Conservation (phyloP, 2,329 filamentous ascomycete species). For the Scedosporium dehoogii region DNA sequence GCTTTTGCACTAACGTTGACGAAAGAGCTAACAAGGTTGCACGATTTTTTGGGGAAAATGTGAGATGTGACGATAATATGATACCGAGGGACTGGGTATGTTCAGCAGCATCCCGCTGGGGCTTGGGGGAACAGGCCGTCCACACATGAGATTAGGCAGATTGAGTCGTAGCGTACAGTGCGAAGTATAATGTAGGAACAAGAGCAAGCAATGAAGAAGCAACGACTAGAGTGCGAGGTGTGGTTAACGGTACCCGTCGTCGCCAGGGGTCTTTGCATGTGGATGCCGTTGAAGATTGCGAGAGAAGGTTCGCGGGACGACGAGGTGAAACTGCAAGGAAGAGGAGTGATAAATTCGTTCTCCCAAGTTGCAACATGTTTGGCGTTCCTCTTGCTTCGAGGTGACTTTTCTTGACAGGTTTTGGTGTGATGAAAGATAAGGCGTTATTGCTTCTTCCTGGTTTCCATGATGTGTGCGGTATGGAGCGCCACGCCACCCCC, state of each 20-base stretch:
- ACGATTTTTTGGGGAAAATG: not conserved
- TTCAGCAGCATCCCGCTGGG: not conserved
- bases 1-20: too few relatives aligned
- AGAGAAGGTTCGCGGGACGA: not conserved
- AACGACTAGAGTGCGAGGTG: not conserved
- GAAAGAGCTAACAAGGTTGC: not conserved
- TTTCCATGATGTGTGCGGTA: too few relatives aligned
- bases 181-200: not conserved
- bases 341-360: not conserved
- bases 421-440: not conserved
- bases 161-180: not conserved
- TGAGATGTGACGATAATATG: not conserved
- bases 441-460: too few relatives aligned
- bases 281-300: not conserved
- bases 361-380: not conserved
- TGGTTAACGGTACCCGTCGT: not conserved
- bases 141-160: too few relatives aligned
- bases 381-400: not conserved
- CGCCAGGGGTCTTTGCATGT: not conserved
- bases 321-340: not conserved
- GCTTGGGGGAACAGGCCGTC: too few relatives aligned
- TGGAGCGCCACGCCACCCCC: too few relatives aligned
- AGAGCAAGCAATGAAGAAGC: not conserved
- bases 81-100: not conserved
- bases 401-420: not conserved